A percentile compares a stretch with the other conserved stretches of the same genome.
These are phyloP conservation scores for Parastagonospora nodorum DNA, from an alignment of 2,329 filamentous ascomycete species.

Conservation along the genomic window DNA sequence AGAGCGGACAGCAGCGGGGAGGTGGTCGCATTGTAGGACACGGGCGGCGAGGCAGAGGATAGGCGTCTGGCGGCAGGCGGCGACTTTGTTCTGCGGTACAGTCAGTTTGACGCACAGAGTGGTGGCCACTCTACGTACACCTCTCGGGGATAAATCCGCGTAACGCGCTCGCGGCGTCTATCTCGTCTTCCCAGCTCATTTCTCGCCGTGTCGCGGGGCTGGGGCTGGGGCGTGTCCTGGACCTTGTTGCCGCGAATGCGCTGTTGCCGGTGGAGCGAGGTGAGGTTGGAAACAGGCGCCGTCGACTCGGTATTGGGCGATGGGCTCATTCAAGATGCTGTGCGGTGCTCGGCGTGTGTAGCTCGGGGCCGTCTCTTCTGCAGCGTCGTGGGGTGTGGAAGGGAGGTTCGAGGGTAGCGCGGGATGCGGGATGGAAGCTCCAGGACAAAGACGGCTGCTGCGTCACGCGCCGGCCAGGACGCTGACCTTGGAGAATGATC, in stretches of 20 bases:
- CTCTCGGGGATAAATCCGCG: conserved; percentile 47
- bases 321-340: conserved; percentile 46
- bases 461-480: conserved; percentile 27
- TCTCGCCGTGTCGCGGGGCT: conserved; percentile 45
- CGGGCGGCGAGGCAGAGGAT: conserved; percentile 41
- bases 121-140: conserved; percentile 36
- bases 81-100: conserved; percentile 41
- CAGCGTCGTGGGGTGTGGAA: conserved; percentile 3
- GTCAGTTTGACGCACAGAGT: conserved; percentile 10
- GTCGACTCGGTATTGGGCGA: conserved; percentile 42
- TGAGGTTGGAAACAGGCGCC: conserved; percentile 41
- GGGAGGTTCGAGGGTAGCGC: conserved; percentile 10
- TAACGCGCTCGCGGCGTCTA: conserved; percentile 45
- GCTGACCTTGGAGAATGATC: conserved; percentile 1
- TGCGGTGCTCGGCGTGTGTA: conserved; percentile 5
- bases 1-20: conserved; percentile 47
- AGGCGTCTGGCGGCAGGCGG: conserved; percentile 41
- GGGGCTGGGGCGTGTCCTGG: conserved; percentile 41
- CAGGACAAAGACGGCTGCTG: conserved; percentile 28
- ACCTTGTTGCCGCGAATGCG: conserved; percentile 36
- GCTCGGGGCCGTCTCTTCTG: conserved; percentile 12
- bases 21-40: conserved; percentile 44
- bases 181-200: conserved; percentile 51
- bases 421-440: conserved; percentile 17
- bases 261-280: conserved; percentile 43